Percentiles rank a stretch among this genome's conserved stretches.
Evolutionary conservation across 2,329 filamentous ascomycete species (phyloP).

Genomic region (Penicillium sp.): DNA sequence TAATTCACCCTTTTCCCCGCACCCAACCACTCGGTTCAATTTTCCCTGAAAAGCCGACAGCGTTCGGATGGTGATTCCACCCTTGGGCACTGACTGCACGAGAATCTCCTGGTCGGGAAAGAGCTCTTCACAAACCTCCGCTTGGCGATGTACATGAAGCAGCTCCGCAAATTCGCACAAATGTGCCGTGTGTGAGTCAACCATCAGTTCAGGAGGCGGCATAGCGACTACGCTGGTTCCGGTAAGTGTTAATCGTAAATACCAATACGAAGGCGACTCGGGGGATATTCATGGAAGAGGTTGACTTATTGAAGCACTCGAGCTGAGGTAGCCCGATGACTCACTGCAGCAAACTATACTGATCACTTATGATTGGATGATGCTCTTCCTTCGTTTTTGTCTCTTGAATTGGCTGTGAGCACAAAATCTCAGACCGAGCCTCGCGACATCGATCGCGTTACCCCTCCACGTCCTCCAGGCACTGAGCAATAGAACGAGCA

Average conservation of each 20-base stretch:
- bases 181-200: neutral
- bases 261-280: neutral
- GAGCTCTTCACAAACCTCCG: slow-evolving; percentile 10
- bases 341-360: neutral
- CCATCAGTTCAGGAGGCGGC: neutral
- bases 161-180: slow-evolving; percentile 10
- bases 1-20: slow-evolving; percentile 5
- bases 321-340: neutral
- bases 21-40: slow-evolving; percentile 16
- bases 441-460: too few relatives aligned
- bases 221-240: neutral
- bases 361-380: too few relatives aligned
- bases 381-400: too few relatives aligned
- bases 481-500: slow-evolving; percentile 24
- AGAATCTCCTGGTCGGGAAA: slow-evolving; percentile 8
- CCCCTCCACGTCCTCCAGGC: neutral
- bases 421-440: too few relatives aligned
- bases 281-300: neutral
- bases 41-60: slow-evolving; percentile 9
- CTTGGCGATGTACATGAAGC: slow-evolving; percentile 15
- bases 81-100: neutral
- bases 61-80: slow-evolving; percentile 11
- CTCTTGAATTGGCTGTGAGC: too few relatives aligned
- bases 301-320: neutral
- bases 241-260: neutral